A percentile compares a stretch with the other conserved stretches of the same genome.
These are phyloP conservation scores for Acanthamoeba castellanii DNA, from an alignment of 208 protist genomes.

Conservation along the genomic window DNA sequence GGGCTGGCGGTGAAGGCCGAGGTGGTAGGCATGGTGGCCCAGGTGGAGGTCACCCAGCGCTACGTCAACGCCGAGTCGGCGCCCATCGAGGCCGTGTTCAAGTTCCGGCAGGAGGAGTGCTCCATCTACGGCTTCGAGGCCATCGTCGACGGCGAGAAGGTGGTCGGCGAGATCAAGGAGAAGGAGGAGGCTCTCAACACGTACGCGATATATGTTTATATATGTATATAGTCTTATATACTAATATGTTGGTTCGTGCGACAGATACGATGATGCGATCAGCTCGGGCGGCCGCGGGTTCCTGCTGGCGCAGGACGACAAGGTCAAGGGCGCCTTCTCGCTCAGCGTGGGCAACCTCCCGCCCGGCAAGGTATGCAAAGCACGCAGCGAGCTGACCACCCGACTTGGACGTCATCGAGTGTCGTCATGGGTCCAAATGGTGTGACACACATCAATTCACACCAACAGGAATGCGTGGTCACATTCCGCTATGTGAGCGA, in stretches of 20 bases:
- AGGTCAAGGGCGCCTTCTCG: conserved; percentile 57
- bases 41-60: conserved; percentile 56
- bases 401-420: too few relatives aligned
- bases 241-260: too few relatives aligned
- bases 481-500: background rate
- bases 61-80: background rate
- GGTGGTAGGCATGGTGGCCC: conserved; percentile 41
- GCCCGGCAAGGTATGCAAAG: conserved; percentile 3
- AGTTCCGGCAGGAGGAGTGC: conserved; percentile 50
- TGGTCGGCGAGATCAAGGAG: conserved; percentile 58
- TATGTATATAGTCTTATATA: too few relatives aligned
- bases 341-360: conserved; percentile 78
- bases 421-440: too few relatives aligned
- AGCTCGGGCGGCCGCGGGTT: conserved; percentile 8
- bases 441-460: too few relatives aligned
- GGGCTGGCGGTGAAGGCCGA: conserved; percentile 29
- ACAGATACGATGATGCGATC: conserved; percentile 60
- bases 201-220: background rate
- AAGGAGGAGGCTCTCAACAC: conserved; percentile 34
- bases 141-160: background rate
- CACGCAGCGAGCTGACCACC: too few relatives aligned
- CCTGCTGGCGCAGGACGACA: conserved; percentile 67
- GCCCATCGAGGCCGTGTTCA: conserved; percentile 58
- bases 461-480: too few relatives aligned
- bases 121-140: conserved; percentile 64